Evolutionary conservation across 805 yeast genomes (phyloP).

Genomic region (Torulaspora franciscae): DNA sequence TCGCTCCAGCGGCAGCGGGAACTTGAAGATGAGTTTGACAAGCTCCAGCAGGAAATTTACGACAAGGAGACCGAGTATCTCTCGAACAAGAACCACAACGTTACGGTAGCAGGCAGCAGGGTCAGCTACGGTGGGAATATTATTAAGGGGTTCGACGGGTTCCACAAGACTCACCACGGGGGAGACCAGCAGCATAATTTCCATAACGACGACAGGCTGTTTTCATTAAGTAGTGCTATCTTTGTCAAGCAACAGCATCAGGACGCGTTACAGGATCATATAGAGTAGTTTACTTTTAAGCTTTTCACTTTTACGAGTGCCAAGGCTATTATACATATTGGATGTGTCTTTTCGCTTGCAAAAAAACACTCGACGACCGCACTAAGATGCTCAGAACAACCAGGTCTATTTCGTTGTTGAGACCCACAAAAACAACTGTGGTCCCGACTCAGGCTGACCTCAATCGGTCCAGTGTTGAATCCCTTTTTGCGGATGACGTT

Average conservation of each 20-base stretch:
- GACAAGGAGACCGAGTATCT: conserved; percentile 74
- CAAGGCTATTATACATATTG: not conserved
- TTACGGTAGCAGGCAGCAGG: conserved; percentile 12
- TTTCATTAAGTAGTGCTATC: conserved; percentile 68
- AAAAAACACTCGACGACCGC: not conserved
- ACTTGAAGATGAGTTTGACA: conserved; percentile 58
- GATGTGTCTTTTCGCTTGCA: not conserved
- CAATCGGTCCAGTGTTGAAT: conserved; percentile 15
- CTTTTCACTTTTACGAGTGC: too few species aligned
- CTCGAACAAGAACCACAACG: conserved; percentile 51
- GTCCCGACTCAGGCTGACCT: conserved; percentile 21
- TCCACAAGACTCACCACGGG: conserved; percentile 44
- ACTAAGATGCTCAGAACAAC: conserved; percentile 8
- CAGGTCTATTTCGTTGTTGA: conserved; percentile 23
- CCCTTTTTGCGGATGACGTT: conserved; percentile 13
- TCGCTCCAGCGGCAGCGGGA: conserved; percentile 56
- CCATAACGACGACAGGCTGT: conserved; percentile 74
- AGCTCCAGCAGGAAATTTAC: conserved; percentile 72
- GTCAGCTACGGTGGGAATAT: conserved; percentile 52
- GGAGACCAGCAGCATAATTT: conserved; percentile 27
- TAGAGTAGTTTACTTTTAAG: conserved; percentile 1
- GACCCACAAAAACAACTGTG: conserved; percentile 19
- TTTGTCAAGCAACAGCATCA: conserved; percentile 57
- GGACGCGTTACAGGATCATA: conserved; percentile 12
- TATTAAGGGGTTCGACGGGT: conserved; percentile 86